A percentile compares a stretch with the other conserved stretches of the same genome.
Evolutionary conservation across 129 eudicot genomes (phyloP).

Genomic region (Escallonia herrerae): DNA sequence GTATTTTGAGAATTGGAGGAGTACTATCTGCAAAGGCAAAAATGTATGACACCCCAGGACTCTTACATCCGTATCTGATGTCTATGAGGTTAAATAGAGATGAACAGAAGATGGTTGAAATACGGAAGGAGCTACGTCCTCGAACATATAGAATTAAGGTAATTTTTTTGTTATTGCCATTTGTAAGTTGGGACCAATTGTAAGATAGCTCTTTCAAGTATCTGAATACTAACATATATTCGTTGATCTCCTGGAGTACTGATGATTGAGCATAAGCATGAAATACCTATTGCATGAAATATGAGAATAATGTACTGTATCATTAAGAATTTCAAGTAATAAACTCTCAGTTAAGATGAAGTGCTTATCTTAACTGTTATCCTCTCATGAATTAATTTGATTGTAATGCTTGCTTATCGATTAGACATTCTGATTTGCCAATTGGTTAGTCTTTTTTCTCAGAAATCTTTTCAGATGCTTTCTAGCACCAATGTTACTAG

Average conservation of each 20-base stretch:
- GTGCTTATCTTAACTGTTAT: too few relatives aligned
- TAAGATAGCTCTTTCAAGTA: too few relatives aligned
- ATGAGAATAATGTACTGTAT: too few relatives aligned
- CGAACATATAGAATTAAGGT: slow-evolving; percentile 80
- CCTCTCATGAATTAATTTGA: too few relatives aligned
- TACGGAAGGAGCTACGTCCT: slow-evolving; percentile 78
- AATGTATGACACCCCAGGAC: slow-evolving; percentile 97
- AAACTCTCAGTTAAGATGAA: too few relatives aligned
- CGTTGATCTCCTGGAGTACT: background rate
- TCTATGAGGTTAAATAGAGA: slow-evolving; percentile 89
- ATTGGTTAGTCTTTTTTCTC: too few relatives aligned
- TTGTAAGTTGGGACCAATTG: background rate
- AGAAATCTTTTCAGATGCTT: too few relatives aligned
- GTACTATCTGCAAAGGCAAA: slow-evolving; percentile 88
- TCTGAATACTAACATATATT: background rate
- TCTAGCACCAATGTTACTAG: too few relatives aligned
- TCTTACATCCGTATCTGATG: slow-evolving; percentile 84
- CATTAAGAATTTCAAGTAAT: too few relatives aligned
- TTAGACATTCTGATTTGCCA: too few relatives aligned
- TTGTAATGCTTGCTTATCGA: too few relatives aligned
- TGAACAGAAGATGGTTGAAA: slow-evolving; percentile 92
- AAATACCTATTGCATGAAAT: too few relatives aligned
- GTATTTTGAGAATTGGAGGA: slow-evolving; percentile 85
- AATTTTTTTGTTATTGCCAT: slow-evolving; percentile 14
- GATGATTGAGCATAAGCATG: background rate